Evolutionary conservation across 1,284 basidiomycete species (phyloP).

Genomic region (Cryptococcus sp.): DNA sequence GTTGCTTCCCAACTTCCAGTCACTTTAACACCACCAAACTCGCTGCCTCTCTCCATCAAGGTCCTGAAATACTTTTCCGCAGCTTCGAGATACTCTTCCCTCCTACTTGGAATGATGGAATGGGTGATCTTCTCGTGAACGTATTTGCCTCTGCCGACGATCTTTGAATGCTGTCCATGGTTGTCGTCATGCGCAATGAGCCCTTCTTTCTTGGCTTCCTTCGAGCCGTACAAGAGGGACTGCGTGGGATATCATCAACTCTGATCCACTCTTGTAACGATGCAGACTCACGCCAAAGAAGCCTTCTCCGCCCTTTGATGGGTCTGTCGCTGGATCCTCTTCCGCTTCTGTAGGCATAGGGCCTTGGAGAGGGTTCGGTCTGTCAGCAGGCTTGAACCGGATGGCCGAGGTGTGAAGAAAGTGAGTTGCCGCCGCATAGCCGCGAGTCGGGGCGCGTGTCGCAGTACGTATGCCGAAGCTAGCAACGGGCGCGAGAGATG

Average conservation of each 20-base stretch:
- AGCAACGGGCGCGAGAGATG: not conserved
- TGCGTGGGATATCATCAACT: conserved; percentile 24
- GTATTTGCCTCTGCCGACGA: conserved; percentile 78
- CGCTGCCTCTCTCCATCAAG: conserved; percentile 61
- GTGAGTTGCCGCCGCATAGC: not conserved
- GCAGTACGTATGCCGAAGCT: not conserved
- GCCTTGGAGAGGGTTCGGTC: not conserved
- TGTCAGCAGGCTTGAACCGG: not conserved
- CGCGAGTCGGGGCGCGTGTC: no score
- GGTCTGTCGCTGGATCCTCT: conserved; percentile 24
- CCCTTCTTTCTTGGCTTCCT: conserved; percentile 77
- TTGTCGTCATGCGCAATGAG: conserved; percentile 61
- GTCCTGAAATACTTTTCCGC: conserved; percentile 79
- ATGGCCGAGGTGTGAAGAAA: not conserved
- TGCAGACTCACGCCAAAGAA: conserved; percentile 36
- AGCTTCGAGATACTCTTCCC: conserved; percentile 78
- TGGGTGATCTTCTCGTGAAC: conserved; percentile 85
- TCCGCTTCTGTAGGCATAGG: conserved; percentile 7
- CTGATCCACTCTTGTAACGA: not conserved
- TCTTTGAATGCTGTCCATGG: conserved; percentile 70
- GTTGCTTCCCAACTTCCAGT: conserved; percentile 86
- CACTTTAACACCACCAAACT: conserved; percentile 72
- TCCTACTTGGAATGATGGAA: conserved; percentile 73
- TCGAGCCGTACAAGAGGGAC: conserved; percentile 71
- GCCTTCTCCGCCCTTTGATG: conserved; percentile 32